Base-by-base conservation (phyloP, 2,329 filamentous ascomycete genomes). In the Curvularia hawaiiensis region DNA sequence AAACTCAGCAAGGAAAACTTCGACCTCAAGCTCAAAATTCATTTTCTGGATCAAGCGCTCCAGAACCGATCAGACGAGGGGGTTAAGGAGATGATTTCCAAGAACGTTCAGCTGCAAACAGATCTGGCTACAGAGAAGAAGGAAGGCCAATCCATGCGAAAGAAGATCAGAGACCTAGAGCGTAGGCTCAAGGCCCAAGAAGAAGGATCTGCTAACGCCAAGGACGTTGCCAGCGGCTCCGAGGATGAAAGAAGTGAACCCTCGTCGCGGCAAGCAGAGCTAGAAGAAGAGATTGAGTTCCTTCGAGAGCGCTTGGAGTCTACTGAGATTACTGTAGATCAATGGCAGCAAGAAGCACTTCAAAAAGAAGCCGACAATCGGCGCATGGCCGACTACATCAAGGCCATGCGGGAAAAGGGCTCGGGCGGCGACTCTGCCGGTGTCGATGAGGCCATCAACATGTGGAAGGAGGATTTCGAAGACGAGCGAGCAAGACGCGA, bases 1-100 rank as follows among this genome's bases (percentile, higher is more conserved):
- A 88, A 93, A 58, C 83, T 98, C 2, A 96, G 92, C 59, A 99
- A 99, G 78, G 95, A 99, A 76, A 99, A 99, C 45, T 99, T 98
- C 73, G 94, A 52, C 14, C 50, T 52, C 41, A 52, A 52, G 41
- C 41, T 52, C 22, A 52, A 52, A 18, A 52, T 52, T 16, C 50
- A 52, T 83, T 99, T 97, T 72, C 84, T 99, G 48, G 96, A 94
- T 69, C 91, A 98, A 75, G 90, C 94, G 1, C 80, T 99, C 20
- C 92, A 96, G 76, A 95, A 94, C 72, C 85, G 96, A 41, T 97
- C 93, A 1, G 94, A 98, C 74, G 94, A 98, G 78, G 92, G 93
- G 62, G 89, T 99, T 74, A 96, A 96, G 78, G 94, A 97, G 75
- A 96, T 97, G 89, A 96, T 98, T 68, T 92, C 92, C 44, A 94